Evolutionary conservation across 352 stramenopile species (phyloP).

Genomic region (Phytophthora colocasiae): DNA sequence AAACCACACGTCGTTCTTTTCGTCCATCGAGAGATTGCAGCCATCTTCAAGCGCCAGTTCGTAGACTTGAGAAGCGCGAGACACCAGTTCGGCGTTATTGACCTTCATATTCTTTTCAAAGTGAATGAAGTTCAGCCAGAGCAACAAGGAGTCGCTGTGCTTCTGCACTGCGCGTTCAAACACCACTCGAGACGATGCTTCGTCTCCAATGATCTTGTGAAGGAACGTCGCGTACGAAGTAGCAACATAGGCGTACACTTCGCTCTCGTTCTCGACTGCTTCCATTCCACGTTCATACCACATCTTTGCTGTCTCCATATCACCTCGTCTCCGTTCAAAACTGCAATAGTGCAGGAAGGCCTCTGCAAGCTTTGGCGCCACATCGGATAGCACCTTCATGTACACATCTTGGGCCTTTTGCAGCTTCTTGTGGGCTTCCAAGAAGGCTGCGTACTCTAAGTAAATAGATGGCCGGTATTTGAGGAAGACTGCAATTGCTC

Average conservation of each 20-base stretch:
- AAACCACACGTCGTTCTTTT: conserved; percentile 86
- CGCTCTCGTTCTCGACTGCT: conserved; percentile 40
- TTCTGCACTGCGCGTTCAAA: conserved; percentile 57
- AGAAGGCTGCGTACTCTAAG: conserved; percentile 76
- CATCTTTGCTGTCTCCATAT: conserved; percentile 55
- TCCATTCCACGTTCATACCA: conserved; percentile 69
- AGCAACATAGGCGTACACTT: conserved; percentile 59
- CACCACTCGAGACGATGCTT: conserved; percentile 43
- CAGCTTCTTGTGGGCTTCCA: conserved; percentile 67
- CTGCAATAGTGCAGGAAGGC: conserved; percentile 73
- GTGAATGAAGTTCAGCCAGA: conserved; percentile 78
- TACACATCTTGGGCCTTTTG: conserved; percentile 60
- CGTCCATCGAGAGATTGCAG: conserved; percentile 60
- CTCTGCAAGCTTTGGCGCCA: conserved; percentile 71
- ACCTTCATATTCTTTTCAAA: conserved; percentile 59
- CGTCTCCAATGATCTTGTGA: conserved; percentile 52
- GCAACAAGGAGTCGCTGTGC: conserved; percentile 50
- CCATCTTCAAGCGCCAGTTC: conserved; percentile 57
- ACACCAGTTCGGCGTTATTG: conserved; percentile 40
- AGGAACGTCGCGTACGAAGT: conserved; percentile 71
- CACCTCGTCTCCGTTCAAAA: conserved; percentile 67
- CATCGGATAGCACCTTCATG: conserved; percentile 58
- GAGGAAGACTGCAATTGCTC: conserved; percentile 69
- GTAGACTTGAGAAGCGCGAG: conserved; percentile 53
- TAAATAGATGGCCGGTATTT: conserved; percentile 80